A percentile compares a stretch with the other conserved stretches of the same genome.
phyloP scores from a whole-genome alignment of 2,329 filamentous ascomycete species.

The Didymella glomerata region DNA sequence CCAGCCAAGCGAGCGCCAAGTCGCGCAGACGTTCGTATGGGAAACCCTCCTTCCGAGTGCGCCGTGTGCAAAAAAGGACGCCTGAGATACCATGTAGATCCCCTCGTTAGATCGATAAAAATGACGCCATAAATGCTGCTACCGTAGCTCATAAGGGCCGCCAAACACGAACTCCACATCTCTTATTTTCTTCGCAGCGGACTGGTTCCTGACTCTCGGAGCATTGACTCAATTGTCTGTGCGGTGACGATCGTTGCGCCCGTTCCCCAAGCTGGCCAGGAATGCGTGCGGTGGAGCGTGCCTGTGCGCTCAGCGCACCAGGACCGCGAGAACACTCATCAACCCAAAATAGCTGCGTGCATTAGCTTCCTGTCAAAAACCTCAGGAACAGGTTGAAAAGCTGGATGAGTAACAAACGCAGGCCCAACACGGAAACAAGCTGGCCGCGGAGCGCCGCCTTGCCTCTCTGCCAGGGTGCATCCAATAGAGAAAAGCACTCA shows the following conservation, averaged over 20 bases:
- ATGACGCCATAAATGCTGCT: slow-evolving; percentile 12
- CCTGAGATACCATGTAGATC: slow-evolving; percentile 6
- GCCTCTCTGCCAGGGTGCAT: slow-evolving; percentile 6
- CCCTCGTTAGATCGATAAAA: slow-evolving; percentile 2
- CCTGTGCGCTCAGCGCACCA: slow-evolving; percentile 43
- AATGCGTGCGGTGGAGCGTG: slow-evolving; percentile 20
- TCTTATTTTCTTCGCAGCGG: slow-evolving; percentile 4
- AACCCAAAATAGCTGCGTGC: slow-evolving; percentile 53
- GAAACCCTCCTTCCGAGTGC: slow-evolving; percentile 9
- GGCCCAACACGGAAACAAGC: neutral
- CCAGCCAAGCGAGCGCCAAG: slow-evolving; percentile 20
- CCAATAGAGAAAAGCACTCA: slow-evolving; percentile 46
- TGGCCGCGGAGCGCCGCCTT: neutral
- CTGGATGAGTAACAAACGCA: neutral
- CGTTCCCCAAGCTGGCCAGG: slow-evolving; percentile 19
- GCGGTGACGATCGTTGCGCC: slow-evolving; percentile 22
- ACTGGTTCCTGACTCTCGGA: slow-evolving; percentile 14
- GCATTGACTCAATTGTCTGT: slow-evolving; percentile 13
- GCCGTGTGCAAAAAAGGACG: slow-evolving; percentile 2
- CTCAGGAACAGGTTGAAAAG: slow-evolving; percentile 24
- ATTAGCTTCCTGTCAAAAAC: slow-evolving; percentile 39
- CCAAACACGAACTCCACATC: slow-evolving; percentile 12
- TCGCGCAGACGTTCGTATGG: slow-evolving; percentile 7
- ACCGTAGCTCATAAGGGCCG: slow-evolving; percentile 9
- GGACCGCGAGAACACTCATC: slow-evolving; percentile 52